These are phyloP conservation scores for Physocladia obscura DNA, from an alignment of 192 early-diverging fungal genomes.

Conservation along the genomic window DNA sequence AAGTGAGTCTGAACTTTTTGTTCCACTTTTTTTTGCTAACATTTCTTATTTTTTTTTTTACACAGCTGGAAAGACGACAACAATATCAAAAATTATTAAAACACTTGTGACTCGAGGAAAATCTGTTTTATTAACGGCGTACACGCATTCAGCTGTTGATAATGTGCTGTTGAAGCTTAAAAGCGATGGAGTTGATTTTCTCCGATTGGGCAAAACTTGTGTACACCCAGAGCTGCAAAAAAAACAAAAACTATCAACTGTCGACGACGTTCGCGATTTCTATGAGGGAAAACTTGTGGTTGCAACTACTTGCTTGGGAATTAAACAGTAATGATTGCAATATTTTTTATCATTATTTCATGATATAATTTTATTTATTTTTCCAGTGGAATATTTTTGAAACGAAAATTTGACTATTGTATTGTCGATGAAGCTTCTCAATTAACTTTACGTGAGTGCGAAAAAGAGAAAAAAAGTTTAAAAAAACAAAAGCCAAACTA, in stretches of 20 bases:
- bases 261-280: slow-evolving; percentile 61
- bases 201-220: slow-evolving; percentile 65
- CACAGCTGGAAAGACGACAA: slow-evolving; percentile 84
- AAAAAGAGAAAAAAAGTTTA: too few relatives aligned
- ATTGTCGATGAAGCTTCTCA: slow-evolving; percentile 97
- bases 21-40: background rate
- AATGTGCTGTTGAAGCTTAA: slow-evolving; percentile 86
- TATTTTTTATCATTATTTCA: slow-evolving; percentile 6
- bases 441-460: slow-evolving; percentile 68
- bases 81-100: slow-evolving; percentile 75
- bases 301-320: slow-evolving; percentile 86
- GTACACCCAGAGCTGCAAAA: slow-evolving; percentile 52
- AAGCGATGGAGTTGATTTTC: slow-evolving; percentile 61
- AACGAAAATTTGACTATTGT: slow-evolving; percentile 87
- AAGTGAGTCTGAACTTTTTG: slow-evolving; percentile 31
- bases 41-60: background rate
- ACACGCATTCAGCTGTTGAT: slow-evolving; percentile 92
- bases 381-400: slow-evolving; percentile 66
- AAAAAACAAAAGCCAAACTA: background rate
- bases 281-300: slow-evolving; percentile 68
- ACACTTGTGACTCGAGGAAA: slow-evolving; percentile 68
- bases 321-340: slow-evolving; percentile 62
- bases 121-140: slow-evolving; percentile 80
- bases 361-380: slow-evolving; percentile 24
- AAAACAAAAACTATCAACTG: slow-evolving; percentile 34